Percentiles rank a stretch among this genome's conserved stretches.
These are phyloP conservation scores for Hypoxylon sp. DNA, from an alignment of 2,329 filamentous ascomycete genomes.

Conservation along the genomic window DNA sequence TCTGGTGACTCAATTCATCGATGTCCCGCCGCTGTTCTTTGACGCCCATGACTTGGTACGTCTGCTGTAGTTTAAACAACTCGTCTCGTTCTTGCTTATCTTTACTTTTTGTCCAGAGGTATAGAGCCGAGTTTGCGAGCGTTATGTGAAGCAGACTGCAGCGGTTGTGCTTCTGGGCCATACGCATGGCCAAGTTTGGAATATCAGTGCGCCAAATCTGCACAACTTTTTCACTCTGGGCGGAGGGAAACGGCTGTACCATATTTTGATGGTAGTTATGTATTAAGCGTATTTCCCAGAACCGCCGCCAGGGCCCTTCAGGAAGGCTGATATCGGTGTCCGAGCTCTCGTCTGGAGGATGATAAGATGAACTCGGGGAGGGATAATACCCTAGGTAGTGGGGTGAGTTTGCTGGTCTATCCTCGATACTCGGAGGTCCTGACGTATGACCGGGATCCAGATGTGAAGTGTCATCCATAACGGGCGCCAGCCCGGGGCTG, in stretches of 20 bases:
- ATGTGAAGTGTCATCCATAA: slow-evolving; percentile 22
- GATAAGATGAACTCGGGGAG: slow-evolving; percentile 47
- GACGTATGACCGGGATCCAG: slow-evolving; percentile 11
- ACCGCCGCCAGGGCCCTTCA: slow-evolving; percentile 56
- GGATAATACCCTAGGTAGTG: slow-evolving; percentile 45
- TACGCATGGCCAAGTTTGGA: slow-evolving; percentile 54
- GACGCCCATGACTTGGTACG: slow-evolving; percentile 56
- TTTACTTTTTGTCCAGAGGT: slow-evolving; percentile 54
- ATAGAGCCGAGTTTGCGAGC: slow-evolving; percentile 57
- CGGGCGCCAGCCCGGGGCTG: slow-evolving; percentile 12
- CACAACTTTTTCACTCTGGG: slow-evolving; percentile 40
- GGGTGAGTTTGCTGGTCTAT: slow-evolving; percentile 37
- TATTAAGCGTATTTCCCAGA: slow-evolving; percentile 57
- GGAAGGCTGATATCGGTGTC: slow-evolving; percentile 54
- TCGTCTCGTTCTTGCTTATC: slow-evolving; percentile 50
- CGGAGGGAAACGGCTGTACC: slow-evolving; percentile 50
- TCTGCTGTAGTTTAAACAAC: slow-evolving; percentile 55
- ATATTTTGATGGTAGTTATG: slow-evolving; percentile 56
- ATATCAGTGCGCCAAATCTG: slow-evolving; percentile 55
- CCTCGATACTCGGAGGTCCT: slow-evolving; percentile 34
- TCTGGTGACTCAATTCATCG: slow-evolving; percentile 48
- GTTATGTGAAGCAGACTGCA: slow-evolving; percentile 55
- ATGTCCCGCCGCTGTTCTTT: slow-evolving; percentile 58
- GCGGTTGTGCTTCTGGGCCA: slow-evolving; percentile 52
- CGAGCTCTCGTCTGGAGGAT: slow-evolving; percentile 35